Conservation (phyloP, 805 yeast genomes). For the Zygotorulaspora sp. region DNA sequence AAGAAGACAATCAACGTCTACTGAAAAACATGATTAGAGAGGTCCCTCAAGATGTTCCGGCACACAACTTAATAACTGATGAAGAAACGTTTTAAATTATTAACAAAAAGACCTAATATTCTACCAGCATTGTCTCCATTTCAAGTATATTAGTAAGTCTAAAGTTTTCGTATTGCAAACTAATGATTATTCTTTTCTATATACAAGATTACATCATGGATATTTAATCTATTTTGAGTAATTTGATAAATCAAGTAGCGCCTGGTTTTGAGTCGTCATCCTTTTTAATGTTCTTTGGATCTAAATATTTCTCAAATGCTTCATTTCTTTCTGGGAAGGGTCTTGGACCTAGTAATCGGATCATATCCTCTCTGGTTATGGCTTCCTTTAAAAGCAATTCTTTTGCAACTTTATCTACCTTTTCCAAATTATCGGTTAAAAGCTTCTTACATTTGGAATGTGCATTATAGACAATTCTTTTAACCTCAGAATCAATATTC, state of each 20-base stretch:
- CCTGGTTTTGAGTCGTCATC: slow-evolving; percentile 13
- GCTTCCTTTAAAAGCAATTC: slow-evolving; percentile 83
- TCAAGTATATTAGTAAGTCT: no score
- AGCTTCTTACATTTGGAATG: slow-evolving; percentile 64
- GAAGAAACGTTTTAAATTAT: slow-evolving; percentile 32
- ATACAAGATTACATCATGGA: slow-evolving; percentile 5
- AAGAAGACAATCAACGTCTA: background rate
- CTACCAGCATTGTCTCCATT: no score
- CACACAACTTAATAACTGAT: slow-evolving; percentile 33
- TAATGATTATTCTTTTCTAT: slow-evolving; percentile 2
- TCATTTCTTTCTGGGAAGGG: slow-evolving; percentile 89
- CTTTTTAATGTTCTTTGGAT: slow-evolving; percentile 28
- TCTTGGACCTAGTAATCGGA: slow-evolving; percentile 81
- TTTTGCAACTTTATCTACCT: slow-evolving; percentile 82
- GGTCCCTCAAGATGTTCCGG: slow-evolving; percentile 11
- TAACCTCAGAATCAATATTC: slow-evolving; percentile 76
- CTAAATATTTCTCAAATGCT: slow-evolving; percentile 85
- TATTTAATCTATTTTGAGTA: no score
- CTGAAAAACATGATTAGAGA: slow-evolving; percentile 1
- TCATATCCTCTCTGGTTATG: slow-evolving; percentile 91
- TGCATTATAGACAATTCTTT: slow-evolving; percentile 70
- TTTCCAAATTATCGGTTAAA: slow-evolving; percentile 59
- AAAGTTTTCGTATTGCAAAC: no score
- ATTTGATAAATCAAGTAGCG: slow-evolving; percentile 9
- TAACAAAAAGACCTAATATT: no score